Percentiles rank a stretch among this genome's conserved stretches.
phyloP scores from a whole-genome alignment of 108 stramenopile genomes.

The Bacterosira constricta region DNA sequence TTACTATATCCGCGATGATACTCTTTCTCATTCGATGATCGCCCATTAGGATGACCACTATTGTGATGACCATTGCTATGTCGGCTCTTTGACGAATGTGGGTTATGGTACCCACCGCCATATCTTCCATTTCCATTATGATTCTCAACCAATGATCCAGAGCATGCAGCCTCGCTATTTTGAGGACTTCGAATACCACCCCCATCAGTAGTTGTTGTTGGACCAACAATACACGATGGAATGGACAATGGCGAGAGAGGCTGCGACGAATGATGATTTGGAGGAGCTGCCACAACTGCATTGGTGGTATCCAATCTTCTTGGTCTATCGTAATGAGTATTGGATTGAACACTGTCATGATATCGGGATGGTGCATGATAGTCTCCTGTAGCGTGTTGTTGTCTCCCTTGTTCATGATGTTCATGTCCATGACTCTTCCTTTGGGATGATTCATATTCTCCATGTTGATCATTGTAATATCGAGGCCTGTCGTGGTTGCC shows the following conservation, averaged over 20 bases:
- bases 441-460: conserved; percentile 2
- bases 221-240: neutral
- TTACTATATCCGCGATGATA: neutral
- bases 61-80: neutral
- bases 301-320: no score
- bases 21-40: neutral
- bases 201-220: neutral
- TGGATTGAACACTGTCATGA: no score
- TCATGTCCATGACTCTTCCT: no score
- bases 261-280: neutral
- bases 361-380: no score
- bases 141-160: neutral
- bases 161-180: neutral
- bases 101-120: neutral
- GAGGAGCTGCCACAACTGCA: no score
- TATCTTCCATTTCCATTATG: neutral
- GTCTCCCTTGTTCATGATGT: no score
- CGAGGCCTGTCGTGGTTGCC: neutral
- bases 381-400: no score
- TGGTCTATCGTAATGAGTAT: no score
- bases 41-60: neutral
- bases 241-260: neutral
- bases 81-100: neutral
- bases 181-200: neutral
- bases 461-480: neutral